Base-by-base conservation (phyloP, 192 early-diverging fungal species). In the Gryganskiella cystojenkinii region DNA sequence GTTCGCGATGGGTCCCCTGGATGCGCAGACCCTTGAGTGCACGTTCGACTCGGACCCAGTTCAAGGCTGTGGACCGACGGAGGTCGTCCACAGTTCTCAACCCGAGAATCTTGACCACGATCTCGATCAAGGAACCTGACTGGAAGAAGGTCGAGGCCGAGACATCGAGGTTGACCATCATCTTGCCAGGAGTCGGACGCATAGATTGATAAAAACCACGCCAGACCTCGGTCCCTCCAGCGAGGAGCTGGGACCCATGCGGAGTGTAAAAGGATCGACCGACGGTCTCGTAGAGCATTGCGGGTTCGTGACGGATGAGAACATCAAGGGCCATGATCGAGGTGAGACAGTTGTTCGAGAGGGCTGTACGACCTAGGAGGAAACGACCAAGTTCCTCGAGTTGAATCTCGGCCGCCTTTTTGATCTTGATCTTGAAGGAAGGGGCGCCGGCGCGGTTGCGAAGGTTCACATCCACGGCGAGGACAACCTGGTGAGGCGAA, bases 261-360 rank as follows among this genome's bases (percentile, higher is more conserved):
- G 91, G 87, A 5, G 91, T 93, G 69, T 92, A 97, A 78, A 97
- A 95, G 31, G 94, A 97, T 11, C 95, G 86, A 25, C 94, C 93
- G 55, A 95, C 90, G 50, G 90, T 90, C 20, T 86, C 82, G 80
- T 91, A 93, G 45, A 31, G 14, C 25, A 56, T 11, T 6, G 20
- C 7, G 19, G 64, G 50, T 11, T 76, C 61, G 40, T 76, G 65
- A 4, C 44, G 61, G 9, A 65, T 22, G 5, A 43, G 51, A 13
- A 76, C 58, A n/a, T 76, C 67, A 17, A 76, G 47, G 1, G 72
- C 72, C 22, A 61, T 56, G 11, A 76, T 67, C 14, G 65, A 58
- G 1, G 65, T 62, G 17, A 31, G 17, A 24, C 72, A 76, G 19
- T 35, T 28, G n/a, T 56, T n/a, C 0, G 71, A 66, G 34, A 67